Conservation (phyloP, 441 rosid genomes). For the Adansonia rubrostipa region DNA sequence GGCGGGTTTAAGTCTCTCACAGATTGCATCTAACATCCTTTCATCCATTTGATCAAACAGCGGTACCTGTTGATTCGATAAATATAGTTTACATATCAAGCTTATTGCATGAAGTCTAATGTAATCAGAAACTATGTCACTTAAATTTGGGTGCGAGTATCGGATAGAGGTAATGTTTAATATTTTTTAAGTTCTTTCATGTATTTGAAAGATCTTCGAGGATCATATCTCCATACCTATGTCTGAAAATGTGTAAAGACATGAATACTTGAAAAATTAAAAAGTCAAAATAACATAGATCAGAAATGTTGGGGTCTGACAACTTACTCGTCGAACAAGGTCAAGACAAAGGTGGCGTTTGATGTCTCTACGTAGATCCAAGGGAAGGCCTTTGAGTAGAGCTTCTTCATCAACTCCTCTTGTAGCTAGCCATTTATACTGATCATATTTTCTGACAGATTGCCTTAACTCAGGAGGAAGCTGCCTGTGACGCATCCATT, state of each 20-base stretch:
- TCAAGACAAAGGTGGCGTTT: conserved; percentile 89
- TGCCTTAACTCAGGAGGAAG: conserved; percentile 68
- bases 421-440: conserved; percentile 84
- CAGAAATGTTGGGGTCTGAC: neutral
- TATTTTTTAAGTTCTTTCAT: too few species aligned
- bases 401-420: conserved; percentile 89
- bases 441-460: conserved; percentile 75
- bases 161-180: too few species aligned
- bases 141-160: too few species aligned
- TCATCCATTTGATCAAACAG: conserved; percentile 77
- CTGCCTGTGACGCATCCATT: conserved; percentile 94
- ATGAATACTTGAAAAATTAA: too few species aligned
- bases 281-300: neutral
- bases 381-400: conserved; percentile 73
- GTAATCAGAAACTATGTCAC: neutral
- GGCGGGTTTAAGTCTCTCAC: conserved; percentile 66
- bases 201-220: too few species aligned
- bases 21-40: conserved; percentile 65
- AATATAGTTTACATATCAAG: neutral
- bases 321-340: conserved; percentile 53
- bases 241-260: too few species aligned
- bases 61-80: conserved; percentile 50
- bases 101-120: neutral
- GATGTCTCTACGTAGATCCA: conserved; percentile 81
- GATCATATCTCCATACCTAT: too few species aligned